Base-by-base conservation (phyloP, 2,329 filamentous ascomycete species). In the Dryadomyces quercus-mongolicae region DNA sequence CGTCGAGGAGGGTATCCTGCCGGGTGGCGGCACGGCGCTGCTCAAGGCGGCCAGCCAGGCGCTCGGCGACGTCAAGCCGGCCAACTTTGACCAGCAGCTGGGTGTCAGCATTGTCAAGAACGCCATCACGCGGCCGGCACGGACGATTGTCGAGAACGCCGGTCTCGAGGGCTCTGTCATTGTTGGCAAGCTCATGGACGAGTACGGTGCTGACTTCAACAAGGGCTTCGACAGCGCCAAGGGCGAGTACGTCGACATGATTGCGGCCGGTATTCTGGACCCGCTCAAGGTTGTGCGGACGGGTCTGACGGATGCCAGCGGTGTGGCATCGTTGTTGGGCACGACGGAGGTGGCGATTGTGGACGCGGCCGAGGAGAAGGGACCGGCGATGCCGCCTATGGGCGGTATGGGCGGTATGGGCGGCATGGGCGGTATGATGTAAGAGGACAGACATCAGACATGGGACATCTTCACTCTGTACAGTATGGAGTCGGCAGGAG, bases 191-290 rank as follows among this genome's bases (percentile, higher is more conserved):
- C 86, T 98, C 63, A 93, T 87, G 66, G 92, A 97, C 65, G 93
- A 98, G 75, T 92, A 79, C 69, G 90, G 81, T 69, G 69, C 70
- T 61, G 91, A 98, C 73, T 98, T 98, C 83, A 94, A 96, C 87
- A 93, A 86, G 78, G 93, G 93, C 61, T 98, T 89, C 76, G 89
- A 98, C 81, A 93, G 87, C 74, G 76, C 89, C 70, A 95, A 91
- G 79, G 90, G 92, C 72, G 88, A 97, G 77, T 98, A 95, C 74
- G 90, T 96, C 62, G 92, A 98, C 78, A 97, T 98, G 93, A 96
- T 98, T 67, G 71, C 81, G 59, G 82, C 89, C 62, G 93, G 93
- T 86, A 98, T 98, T 71, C 86, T 98, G 57, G 93, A 98, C 71
- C 93, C 93, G 61, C 87, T 98, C 80, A 98, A 98, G 87, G 93